These are phyloP conservation scores for Solanum lignicaule DNA, from an alignment of 257 asterid species.

Conservation along the genomic window DNA sequence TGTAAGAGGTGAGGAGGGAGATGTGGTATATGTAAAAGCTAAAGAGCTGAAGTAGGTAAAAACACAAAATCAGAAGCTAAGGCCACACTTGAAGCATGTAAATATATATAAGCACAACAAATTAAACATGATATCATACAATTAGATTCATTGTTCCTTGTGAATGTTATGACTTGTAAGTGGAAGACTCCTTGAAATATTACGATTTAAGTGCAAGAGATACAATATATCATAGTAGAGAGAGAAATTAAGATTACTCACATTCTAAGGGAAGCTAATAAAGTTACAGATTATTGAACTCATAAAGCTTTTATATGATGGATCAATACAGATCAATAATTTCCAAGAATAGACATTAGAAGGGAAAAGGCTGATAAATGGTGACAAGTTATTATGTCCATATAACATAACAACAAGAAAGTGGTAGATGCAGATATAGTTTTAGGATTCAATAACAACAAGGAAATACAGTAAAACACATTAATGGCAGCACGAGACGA, in stretches of 20 bases:
- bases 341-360: not conserved
- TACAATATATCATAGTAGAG: not conserved
- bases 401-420: not conserved
- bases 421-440: not conserved
- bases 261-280: not conserved
- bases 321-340: no score
- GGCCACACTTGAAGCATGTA: not conserved
- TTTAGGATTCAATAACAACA: not conserved
- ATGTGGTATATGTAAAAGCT: not conserved
- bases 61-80: not conserved
- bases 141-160: not conserved
- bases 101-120: not conserved
- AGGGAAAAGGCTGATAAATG: no score
- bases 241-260: not conserved
- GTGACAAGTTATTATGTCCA: not conserved
- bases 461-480: not conserved
- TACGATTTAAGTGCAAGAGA: not conserved
- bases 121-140: no score
- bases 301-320: not conserved
- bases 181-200: not conserved
- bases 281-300: not conserved
- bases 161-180: not conserved
- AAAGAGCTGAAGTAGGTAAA: not conserved
- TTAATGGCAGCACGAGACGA: not conserved
- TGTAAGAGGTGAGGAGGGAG: not conserved